Evolutionary conservation across 2,329 filamentous ascomycete genomes (phyloP).

Genomic region (Parascedosporium putredinis): DNA sequence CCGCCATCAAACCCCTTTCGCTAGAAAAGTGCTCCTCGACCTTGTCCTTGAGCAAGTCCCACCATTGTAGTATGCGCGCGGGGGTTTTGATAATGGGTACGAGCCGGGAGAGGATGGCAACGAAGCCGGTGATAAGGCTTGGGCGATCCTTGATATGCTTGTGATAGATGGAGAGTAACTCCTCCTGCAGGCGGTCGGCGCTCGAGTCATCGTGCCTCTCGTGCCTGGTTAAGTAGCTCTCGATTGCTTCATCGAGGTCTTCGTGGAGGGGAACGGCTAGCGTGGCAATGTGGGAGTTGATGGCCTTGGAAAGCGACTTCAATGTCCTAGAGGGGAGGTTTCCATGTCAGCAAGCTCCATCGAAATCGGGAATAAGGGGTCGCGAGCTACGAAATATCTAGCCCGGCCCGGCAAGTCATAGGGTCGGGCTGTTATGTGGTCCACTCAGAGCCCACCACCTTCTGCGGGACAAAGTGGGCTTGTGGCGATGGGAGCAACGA

Average conservation of each 20-base stretch:
- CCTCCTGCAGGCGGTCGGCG: slow-evolving; percentile 63
- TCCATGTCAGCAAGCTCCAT: background rate
- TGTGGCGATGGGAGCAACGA: background rate
- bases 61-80: slow-evolving; percentile 59
- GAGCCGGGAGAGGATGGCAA: slow-evolving; percentile 54
- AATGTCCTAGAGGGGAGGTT: slow-evolving; percentile 32
- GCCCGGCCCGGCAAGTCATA: background rate
- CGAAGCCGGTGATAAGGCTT: slow-evolving; percentile 54
- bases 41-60: slow-evolving; percentile 40
- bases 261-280: slow-evolving; percentile 54
- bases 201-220: slow-evolving; percentile 55
- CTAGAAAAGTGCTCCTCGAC: slow-evolving; percentile 38
- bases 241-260: slow-evolving; percentile 50
- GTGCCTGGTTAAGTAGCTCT: slow-evolving; percentile 58
- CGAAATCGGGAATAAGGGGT: background rate
- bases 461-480: background rate
- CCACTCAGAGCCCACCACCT: background rate
- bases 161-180: slow-evolving; percentile 57
- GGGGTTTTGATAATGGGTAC: slow-evolving; percentile 54
- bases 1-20: slow-evolving; percentile 53
- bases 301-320: slow-evolving; percentile 50
- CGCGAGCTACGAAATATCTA: background rate
- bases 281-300: slow-evolving; percentile 37
- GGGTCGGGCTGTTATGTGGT: background rate
- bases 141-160: slow-evolving; percentile 48